Conservation (phyloP, 1,284 basidiomycete species). For the Sanghuangporus baumii region DNA sequence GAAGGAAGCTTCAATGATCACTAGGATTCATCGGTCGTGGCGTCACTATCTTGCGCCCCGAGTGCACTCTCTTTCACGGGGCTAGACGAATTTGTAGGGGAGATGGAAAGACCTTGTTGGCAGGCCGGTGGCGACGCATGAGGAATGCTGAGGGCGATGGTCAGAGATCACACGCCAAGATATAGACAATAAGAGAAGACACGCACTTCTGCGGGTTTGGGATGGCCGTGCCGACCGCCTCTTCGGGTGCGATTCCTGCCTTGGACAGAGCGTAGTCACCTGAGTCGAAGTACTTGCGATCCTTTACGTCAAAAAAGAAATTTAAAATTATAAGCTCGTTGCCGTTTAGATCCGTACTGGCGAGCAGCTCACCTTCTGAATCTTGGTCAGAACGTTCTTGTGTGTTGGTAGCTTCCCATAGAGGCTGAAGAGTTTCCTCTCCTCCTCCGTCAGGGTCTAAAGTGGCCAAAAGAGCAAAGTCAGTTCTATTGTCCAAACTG, state of each 20-base stretch:
- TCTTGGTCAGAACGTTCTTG: conserved; percentile 90
- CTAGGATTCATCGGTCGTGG: conserved; percentile 8
- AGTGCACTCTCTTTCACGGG: conserved; percentile 16
- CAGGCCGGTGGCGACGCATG: conserved; percentile 62
- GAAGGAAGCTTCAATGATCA: neutral
- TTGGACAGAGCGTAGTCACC: conserved; percentile 96
- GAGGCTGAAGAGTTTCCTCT: conserved; percentile 90
- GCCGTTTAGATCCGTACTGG: neutral
- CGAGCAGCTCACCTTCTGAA: conserved; percentile 73
- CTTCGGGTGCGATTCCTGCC: conserved; percentile 86
- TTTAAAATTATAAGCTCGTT: conserved; percentile 8
- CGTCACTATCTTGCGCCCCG: conserved; percentile 10
- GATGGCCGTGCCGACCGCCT: conserved; percentile 87
- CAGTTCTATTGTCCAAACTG: neutral
- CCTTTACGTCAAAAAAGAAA: conserved; percentile 41
- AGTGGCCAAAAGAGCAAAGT: conserved; percentile 25
- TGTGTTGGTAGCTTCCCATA: conserved; percentile 93
- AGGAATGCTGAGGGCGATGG: conserved; percentile 48
- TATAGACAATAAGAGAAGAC: neutral
- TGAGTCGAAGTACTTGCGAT: conserved; percentile 97
- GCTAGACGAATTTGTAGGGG: conserved; percentile 49
- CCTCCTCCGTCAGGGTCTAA: conserved; percentile 84
- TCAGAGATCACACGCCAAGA: neutral
- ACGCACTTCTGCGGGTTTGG: conserved; percentile 91
- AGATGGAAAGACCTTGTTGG: conserved; percentile 57